Conservation (phyloP, 1,284 basidiomycete species). For the Mycena sp. region DNA sequence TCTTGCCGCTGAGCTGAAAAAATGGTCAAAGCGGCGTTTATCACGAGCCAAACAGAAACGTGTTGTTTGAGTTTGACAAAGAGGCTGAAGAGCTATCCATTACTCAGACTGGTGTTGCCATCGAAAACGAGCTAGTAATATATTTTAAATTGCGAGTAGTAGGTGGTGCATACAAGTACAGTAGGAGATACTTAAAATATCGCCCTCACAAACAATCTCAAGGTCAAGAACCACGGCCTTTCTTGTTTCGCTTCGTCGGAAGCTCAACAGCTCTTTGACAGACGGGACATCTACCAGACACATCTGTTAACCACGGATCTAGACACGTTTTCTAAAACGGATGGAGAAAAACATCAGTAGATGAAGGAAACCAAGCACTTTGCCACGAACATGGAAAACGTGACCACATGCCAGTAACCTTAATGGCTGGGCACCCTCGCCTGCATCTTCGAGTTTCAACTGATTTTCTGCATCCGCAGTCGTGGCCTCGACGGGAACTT, state of each 20-base stretch:
- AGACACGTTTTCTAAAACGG: constrained; percentile 74
- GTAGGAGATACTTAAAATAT: background rate
- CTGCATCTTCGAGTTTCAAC: constrained; percentile 70
- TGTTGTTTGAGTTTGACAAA: background rate
- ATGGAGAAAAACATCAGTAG: constrained; percentile 5
- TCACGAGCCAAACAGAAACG: too few species aligned
- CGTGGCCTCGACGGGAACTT: constrained; percentile 39
- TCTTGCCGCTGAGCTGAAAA: too few species aligned
- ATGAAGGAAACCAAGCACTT: constrained; percentile 11
- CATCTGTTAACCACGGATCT: constrained; percentile 80
- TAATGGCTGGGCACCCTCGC: constrained; percentile 77
- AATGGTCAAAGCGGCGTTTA: too few species aligned
- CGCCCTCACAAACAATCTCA: background rate
- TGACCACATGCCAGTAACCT: constrained; percentile 79
- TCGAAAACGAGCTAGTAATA: constrained; percentile 22
- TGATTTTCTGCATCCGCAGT: constrained; percentile 49
- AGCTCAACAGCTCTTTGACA: constrained; percentile 72
- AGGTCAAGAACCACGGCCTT: constrained; percentile 24
- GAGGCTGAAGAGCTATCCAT: too few species aligned
- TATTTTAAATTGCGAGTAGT: constrained; percentile 11
- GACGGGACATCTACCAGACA: constrained; percentile 82
- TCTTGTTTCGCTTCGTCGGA: constrained; percentile 45
- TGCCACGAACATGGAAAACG: constrained; percentile 78
- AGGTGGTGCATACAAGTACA: constrained; percentile 21
- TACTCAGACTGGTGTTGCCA: too few species aligned